These are phyloP conservation scores for Pseudocercospora fuligena DNA, from an alignment of 2,329 filamentous ascomycete genomes.

Conservation along the genomic window DNA sequence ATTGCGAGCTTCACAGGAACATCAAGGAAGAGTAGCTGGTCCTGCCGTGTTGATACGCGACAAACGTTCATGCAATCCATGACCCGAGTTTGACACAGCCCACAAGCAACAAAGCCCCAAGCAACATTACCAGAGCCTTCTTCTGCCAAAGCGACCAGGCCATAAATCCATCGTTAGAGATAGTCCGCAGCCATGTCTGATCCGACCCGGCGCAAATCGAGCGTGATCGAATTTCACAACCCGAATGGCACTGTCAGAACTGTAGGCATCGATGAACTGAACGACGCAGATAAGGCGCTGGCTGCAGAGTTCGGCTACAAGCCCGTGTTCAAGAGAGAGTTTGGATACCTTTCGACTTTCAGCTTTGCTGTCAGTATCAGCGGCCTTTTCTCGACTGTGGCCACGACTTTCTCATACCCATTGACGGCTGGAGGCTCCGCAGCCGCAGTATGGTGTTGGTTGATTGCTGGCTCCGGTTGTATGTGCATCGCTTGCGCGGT, in stretches of 20 bases:
- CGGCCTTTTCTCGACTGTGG: slow-evolving; percentile 61
- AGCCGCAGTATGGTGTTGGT: slow-evolving; percentile 63
- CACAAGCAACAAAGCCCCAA: neutral
- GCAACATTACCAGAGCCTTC: neutral
- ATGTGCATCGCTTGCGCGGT: slow-evolving; percentile 61
- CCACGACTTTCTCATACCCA: slow-evolving; percentile 61
- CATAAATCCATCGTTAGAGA: neutral
- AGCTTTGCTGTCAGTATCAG: slow-evolving; percentile 64
- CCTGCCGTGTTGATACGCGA: too few relatives aligned
- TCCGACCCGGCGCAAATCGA: slow-evolving; percentile 24
- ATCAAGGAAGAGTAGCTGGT: too few relatives aligned
- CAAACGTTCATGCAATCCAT: too few relatives aligned
- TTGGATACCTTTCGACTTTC: slow-evolving; percentile 63
- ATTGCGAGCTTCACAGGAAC: too few relatives aligned
- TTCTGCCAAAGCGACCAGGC: slow-evolving; percentile 7
- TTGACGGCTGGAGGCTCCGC: slow-evolving; percentile 59
- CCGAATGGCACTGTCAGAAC: slow-evolving; percentile 24
- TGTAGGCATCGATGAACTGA: slow-evolving; percentile 32
- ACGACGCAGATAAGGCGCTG: slow-evolving; percentile 34
- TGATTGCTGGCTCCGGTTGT: slow-evolving; percentile 61
- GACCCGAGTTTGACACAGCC: neutral
- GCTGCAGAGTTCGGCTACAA: slow-evolving; percentile 40
- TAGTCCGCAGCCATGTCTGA: slow-evolving; percentile 5
- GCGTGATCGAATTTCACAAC: slow-evolving; percentile 21
- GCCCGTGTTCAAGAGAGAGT: slow-evolving; percentile 63